Evolutionary conservation across 495 filamentous ascomycete genomes (phyloP).

Genomic region (Annulohypoxylon moriforme): DNA sequence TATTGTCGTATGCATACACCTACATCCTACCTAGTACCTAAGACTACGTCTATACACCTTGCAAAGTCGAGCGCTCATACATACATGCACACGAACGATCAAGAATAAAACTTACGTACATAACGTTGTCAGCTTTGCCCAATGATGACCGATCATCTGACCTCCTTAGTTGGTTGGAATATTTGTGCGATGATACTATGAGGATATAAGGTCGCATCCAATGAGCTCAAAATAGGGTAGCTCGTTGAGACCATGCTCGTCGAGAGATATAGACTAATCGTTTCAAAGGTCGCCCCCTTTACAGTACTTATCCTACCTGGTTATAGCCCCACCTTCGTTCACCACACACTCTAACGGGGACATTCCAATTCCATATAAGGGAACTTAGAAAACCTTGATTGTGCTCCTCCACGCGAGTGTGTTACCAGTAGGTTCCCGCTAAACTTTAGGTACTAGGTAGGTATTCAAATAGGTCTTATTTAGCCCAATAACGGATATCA

Average conservation of each 20-base stretch:
- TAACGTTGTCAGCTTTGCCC: constrained; percentile 14
- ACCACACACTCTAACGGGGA: background rate
- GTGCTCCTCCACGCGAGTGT: background rate
- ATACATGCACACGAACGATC: constrained; percentile 10
- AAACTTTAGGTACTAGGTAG: background rate
- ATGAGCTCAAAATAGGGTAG: constrained; percentile 6
- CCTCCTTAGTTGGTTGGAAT: background rate
- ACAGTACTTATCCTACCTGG: background rate
- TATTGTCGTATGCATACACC: too few relatives aligned
- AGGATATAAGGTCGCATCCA: constrained; percentile 20
- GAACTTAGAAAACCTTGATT: constrained; percentile 11
- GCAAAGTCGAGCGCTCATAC: background rate
- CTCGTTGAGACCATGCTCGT: background rate
- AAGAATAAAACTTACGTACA: constrained; percentile 22
- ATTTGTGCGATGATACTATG: constrained; percentile 15
- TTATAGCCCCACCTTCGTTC: background rate
- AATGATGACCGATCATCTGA: background rate
- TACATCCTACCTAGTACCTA: background rate
- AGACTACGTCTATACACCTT: background rate
- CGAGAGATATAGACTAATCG: background rate
- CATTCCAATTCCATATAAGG: background rate
- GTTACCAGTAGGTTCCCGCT: background rate
- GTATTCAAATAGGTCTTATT: background rate
- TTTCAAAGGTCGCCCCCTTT: background rate
- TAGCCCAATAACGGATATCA: constrained; percentile 10